A percentile compares a stretch with the other conserved stretches of the same genome.
These are phyloP conservation scores for Pyrenopolyporus hunteri DNA, from an alignment of 495 filamentous ascomycete genomes.

Conservation along the genomic window DNA sequence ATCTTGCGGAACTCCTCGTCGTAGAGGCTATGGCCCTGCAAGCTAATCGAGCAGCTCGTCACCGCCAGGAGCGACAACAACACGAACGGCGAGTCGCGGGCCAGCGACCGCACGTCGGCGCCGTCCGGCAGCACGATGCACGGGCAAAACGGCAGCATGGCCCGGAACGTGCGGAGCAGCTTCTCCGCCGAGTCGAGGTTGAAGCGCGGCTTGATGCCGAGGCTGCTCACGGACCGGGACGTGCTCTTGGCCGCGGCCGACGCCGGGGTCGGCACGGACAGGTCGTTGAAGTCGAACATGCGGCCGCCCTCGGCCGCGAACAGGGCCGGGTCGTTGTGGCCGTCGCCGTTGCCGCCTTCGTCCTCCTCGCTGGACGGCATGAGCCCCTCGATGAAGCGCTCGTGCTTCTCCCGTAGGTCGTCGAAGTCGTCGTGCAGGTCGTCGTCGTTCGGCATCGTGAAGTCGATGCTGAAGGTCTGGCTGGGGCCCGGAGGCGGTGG, in stretches of 20 bases:
- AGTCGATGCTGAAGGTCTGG: constrained; percentile 59
- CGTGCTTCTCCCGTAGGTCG: constrained; percentile 45
- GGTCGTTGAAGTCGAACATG: constrained; percentile 38
- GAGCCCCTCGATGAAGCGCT: constrained; percentile 44
- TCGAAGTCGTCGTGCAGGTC: constrained; percentile 46
- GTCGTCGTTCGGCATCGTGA: constrained; percentile 45
- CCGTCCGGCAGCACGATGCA: constrained; percentile 44
- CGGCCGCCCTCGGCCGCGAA: constrained; percentile 26
- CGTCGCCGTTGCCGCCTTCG: too few species aligned
- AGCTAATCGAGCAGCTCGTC: constrained; percentile 48
- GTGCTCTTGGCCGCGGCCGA: constrained; percentile 34
- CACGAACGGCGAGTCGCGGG: constrained; percentile 49
- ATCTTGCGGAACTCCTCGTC: constrained; percentile 59
- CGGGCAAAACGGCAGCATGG: constrained; percentile 51
- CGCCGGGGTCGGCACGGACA: constrained; percentile 43
- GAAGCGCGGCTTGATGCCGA: constrained; percentile 53
- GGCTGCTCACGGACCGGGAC: constrained; percentile 31
- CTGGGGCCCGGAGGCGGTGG: constrained; percentile 49
- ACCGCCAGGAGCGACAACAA: constrained; percentile 53
- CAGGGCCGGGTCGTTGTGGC: constrained; percentile 23
- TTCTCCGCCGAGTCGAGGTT: constrained; percentile 53
- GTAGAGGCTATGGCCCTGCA: constrained; percentile 55
- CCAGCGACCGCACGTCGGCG: constrained; percentile 46
- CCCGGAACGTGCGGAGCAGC: constrained; percentile 47
- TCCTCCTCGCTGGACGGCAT: constrained; percentile 31